Percentiles rank a stretch among this genome's conserved stretches.
phyloP scores from a whole-genome alignment of 2,329 filamentous ascomycete genomes.

The Xylaria sp. region DNA sequence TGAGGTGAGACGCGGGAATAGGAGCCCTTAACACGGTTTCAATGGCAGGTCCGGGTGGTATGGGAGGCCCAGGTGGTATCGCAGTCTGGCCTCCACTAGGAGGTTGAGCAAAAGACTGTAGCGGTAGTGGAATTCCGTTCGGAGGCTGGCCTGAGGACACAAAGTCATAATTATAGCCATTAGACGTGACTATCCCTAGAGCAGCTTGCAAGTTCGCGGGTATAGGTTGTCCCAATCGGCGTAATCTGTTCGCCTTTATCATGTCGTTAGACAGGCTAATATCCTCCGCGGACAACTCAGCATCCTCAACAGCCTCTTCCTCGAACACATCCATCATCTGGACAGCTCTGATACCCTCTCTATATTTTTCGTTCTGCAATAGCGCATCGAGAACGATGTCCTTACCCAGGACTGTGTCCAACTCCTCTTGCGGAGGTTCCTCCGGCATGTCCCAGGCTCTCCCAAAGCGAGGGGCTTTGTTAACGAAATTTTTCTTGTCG shows the following conservation, averaged over 20 bases:
- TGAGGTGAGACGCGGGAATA: neutral
- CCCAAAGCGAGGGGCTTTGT: slow-evolving; percentile 67
- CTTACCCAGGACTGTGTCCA: slow-evolving; percentile 65
- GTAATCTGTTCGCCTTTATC: slow-evolving; percentile 44
- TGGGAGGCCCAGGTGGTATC: neutral
- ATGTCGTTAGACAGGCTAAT: slow-evolving; percentile 62
- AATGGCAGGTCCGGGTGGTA: neutral
- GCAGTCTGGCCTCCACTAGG: neutral
- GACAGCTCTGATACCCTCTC: slow-evolving; percentile 64
- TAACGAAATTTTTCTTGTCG: slow-evolving; percentile 82
- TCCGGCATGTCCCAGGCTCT: slow-evolving; percentile 71
- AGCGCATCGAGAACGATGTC: slow-evolving; percentile 70
- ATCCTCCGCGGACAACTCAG: slow-evolving; percentile 69
- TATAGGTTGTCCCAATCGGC: slow-evolving; percentile 35
- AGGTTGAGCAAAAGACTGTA: neutral
- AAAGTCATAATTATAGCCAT: slow-evolving; percentile 5
- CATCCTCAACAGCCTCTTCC: slow-evolving; percentile 70
- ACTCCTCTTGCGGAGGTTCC: slow-evolving; percentile 61
- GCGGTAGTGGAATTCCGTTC: neutral
- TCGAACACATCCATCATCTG: slow-evolving; percentile 78
- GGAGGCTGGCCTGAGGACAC: neutral
- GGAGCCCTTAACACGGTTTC: neutral
- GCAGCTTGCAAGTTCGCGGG: slow-evolving; percentile 4
- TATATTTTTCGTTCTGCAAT: slow-evolving; percentile 48
- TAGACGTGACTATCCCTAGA: neutral